Evolutionary conservation across 805 yeast genomes (phyloP), one percentile per base, ranked within the genome.

Genomic region (Saccharomycopsis malanga): DNA sequence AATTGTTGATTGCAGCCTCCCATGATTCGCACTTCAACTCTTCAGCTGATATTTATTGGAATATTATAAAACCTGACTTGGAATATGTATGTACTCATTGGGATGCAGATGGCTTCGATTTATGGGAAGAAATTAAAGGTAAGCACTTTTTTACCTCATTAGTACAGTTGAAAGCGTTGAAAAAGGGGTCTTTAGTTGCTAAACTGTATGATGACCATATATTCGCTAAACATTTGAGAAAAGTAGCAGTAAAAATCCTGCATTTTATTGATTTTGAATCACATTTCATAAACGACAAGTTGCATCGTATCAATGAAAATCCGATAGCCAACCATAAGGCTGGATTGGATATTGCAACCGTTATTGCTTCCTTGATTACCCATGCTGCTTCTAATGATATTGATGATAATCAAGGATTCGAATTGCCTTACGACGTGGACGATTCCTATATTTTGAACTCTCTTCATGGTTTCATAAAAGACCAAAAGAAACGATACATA

Each of bases 321-420:
- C 54, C 54, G n/a, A 23, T 17, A 9, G 18, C 39, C n/a, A n/a
- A 35, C 39, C 38, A 36, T 39, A 69, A 96, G 55, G 63, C 76
- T 3, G 96, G 97, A 0, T 68, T 89, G 27, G 96, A 89, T 59
- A 73, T 84, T 43, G 96, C 94, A 0, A 68, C 82, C 0, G 66
- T 89, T 25, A 57, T 71, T 32, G 74, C 65, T 0, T 60, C 72
- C 1, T 51, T 67, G 9, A 51, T 69, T 10, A 64, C 81, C 2
- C 74, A 70, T 53, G 64, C 61, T 37, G 76, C 61, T 57, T 71
- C 72, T 30, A 80, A 74, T 55, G 72, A 72, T 35, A 44, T 64
- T 21, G 73, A 68, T 35, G 43, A 50, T 20, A 53, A 53, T 17
- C 61, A 57, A 9, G 72, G 65, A 42, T 54, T 62, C 20, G 68